Conservation (phyloP, 2,329 filamentous ascomycete genomes). For the Microsporum audouinii region DNA sequence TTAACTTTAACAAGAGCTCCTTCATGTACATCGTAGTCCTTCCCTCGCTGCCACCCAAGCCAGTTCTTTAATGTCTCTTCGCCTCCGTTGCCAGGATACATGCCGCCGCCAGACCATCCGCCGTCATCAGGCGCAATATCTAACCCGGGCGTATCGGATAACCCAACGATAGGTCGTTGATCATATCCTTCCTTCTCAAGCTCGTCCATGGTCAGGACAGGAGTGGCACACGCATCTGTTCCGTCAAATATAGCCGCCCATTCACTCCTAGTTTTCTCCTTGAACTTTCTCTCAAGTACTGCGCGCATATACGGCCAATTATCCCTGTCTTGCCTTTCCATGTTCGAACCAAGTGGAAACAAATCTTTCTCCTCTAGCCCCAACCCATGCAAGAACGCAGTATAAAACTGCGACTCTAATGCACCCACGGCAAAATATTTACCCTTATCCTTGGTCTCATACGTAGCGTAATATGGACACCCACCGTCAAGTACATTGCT, state of each 20-base stretch:
- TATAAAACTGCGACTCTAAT: conserved; percentile 78
- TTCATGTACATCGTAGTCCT: conserved; percentile 55
- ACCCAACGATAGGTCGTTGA: conserved; percentile 35
- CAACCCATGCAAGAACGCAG: conserved; percentile 54
- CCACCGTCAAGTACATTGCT: conserved; percentile 73
- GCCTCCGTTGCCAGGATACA: conserved; percentile 60
- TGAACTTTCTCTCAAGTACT: conserved; percentile 54
- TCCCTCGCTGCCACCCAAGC: conserved; percentile 65
- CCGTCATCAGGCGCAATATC: conserved; percentile 48
- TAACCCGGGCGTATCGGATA: conserved; percentile 59
- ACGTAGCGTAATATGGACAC: conserved; percentile 79
- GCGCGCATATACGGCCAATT: conserved; percentile 58
- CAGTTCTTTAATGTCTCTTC: conserved; percentile 57
- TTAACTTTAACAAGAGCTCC: conserved; percentile 48
- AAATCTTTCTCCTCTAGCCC: conserved; percentile 41
- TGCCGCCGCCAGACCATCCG: conserved; percentile 51
- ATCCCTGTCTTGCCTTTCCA: conserved; percentile 46
- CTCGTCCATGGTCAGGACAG: conserved; percentile 65
- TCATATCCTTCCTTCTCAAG: conserved; percentile 49
- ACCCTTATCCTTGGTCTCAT: conserved; percentile 63
- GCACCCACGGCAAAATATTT: conserved; percentile 80
- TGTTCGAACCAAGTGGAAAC: conserved; percentile 38
- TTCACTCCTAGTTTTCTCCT: conserved; percentile 55
- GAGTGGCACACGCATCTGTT: conserved; percentile 86
- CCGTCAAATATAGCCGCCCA: conserved; percentile 84